Evolutionary conservation across 2,329 filamentous ascomycete species (phyloP), one percentile per base, ranked within the genome.

Genomic region (Colletotrichum tabaci): DNA sequence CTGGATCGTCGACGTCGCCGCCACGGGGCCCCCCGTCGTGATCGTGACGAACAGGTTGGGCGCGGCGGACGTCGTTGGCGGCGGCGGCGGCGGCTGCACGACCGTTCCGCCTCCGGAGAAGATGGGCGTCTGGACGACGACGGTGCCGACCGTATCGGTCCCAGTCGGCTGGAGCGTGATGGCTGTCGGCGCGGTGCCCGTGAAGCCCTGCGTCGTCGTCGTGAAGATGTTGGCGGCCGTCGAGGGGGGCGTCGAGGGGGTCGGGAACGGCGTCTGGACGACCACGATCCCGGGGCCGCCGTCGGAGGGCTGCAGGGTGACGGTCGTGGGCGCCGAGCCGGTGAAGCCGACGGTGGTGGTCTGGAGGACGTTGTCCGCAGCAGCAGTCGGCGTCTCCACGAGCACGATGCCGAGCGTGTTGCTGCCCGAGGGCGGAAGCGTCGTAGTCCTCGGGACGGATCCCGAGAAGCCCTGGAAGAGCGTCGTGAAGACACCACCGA

Each of bases 231-330:
- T 46, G 4, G 55, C 70, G 18, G 46, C 12, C 5, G 23, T 38
- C 16, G 53, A 53, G 12, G 47, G 53, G 5, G 47, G 26, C 15
- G 15, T 44, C 46, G 30, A 23, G 4, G 68, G 58, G 26, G 38
- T 61, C 9, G 61, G 21, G 47, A 66, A 61, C 0, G 70, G 70
- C n/a, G 70, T 70, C 42, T 72, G 52, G 38, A 72, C 61, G 38
- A 72, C 66, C 42, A 72, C 70, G n/a, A 70, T 56, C 49, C 70
- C 56, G 53, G 65, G 50, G 52, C 65, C 65, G 26, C 68, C 68
- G 21, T 35, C 57, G 15, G 68, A 30, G 38, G 68, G 68, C 52
- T 68, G 58, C 58, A 71, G 53, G 40, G 68, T 71, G 26, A 71
- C 21, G 4, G 68, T 71, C 26, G 40, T 68, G 26, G 58, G 46